Conservation (phyloP, 2,329 filamentous ascomycete species). For the Ilyonectria mors-panacis region DNA sequence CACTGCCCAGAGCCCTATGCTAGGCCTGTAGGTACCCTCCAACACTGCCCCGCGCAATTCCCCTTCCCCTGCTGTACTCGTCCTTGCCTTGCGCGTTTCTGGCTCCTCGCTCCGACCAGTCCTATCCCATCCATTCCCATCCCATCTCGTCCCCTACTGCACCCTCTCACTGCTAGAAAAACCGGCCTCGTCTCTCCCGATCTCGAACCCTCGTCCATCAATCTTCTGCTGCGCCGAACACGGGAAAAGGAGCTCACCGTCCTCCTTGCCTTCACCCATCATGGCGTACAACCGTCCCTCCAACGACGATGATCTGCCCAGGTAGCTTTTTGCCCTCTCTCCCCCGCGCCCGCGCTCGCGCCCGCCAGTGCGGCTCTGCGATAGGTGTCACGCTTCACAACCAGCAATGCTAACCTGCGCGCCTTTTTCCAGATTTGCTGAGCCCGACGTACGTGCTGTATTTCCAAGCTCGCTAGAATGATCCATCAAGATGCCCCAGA, state of each 20-base stretch:
- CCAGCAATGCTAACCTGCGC: conserved; percentile 44
- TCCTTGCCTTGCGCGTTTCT: conserved; percentile 9
- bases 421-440: conserved; percentile 72
- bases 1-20: background rate
- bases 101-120: conserved; percentile 4
- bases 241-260: conserved; percentile 9
- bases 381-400: conserved; percentile 26
- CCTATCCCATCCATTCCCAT: background rate
- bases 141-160: background rate
- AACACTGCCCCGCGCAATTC: conserved; percentile 26
- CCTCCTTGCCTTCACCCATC: conserved; percentile 27
- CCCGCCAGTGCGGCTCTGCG: conserved; percentile 40
- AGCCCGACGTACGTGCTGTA: conserved; percentile 74
- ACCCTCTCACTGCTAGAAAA: conserved; percentile 5
- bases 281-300: conserved; percentile 97
- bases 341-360: conserved; percentile 21
- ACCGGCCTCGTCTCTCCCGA: background rate
- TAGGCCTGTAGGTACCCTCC: conserved; percentile 14
- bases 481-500: conserved; percentile 15
- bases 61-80: conserved; percentile 8
- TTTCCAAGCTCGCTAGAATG: background rate
- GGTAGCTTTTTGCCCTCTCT: conserved; percentile 64
- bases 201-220: conserved; percentile 21
- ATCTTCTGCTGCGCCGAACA: conserved; percentile 9
- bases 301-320: conserved; percentile 95